Percentiles rank a stretch among this genome's conserved stretches.
Conservation (phyloP, 768 basidiomycete species). For the Cubamyces sp. region DNA sequence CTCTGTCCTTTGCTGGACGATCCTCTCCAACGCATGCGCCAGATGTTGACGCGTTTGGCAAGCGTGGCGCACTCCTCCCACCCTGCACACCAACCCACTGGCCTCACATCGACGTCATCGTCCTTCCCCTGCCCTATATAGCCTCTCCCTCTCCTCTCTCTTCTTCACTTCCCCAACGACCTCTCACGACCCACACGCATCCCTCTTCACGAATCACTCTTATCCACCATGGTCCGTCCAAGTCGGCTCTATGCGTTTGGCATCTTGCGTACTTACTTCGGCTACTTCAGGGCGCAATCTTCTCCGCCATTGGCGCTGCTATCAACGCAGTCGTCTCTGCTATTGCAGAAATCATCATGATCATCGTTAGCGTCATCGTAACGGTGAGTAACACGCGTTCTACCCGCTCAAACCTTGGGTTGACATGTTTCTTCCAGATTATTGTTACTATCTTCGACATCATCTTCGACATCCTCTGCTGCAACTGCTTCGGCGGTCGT, state of each 20-base stretch:
- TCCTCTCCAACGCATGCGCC: constrained; percentile 6
- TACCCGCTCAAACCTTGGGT: neutral
- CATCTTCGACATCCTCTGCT: constrained; percentile 53
- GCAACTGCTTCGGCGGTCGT: constrained; percentile 40
- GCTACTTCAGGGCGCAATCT: constrained; percentile 53
- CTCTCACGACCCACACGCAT: constrained; percentile 9
- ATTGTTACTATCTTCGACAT: constrained; percentile 68
- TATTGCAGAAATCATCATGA: constrained; percentile 60
- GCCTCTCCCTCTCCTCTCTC: neutral
- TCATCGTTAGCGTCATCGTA: constrained; percentile 62
- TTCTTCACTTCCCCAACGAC: constrained; percentile 13
- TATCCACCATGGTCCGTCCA: constrained; percentile 20
- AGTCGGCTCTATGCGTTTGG: neutral
- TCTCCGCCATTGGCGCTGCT: constrained; percentile 66
- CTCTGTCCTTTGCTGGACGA: neutral
- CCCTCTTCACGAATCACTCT: constrained; percentile 2
- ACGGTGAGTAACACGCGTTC: constrained; percentile 46
- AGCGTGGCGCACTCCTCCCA: constrained; percentile 8
- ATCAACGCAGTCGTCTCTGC: constrained; percentile 64
- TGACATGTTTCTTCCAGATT: constrained; percentile 44
- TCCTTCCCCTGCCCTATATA: constrained; percentile 5
- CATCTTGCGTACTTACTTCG: neutral
- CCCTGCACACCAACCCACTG: neutral
- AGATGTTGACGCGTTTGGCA: neutral
- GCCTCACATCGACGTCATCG: constrained; percentile 16